Base-by-base conservation (phyloP, 306 rosid species). In the Castanea mollissima region DNA sequence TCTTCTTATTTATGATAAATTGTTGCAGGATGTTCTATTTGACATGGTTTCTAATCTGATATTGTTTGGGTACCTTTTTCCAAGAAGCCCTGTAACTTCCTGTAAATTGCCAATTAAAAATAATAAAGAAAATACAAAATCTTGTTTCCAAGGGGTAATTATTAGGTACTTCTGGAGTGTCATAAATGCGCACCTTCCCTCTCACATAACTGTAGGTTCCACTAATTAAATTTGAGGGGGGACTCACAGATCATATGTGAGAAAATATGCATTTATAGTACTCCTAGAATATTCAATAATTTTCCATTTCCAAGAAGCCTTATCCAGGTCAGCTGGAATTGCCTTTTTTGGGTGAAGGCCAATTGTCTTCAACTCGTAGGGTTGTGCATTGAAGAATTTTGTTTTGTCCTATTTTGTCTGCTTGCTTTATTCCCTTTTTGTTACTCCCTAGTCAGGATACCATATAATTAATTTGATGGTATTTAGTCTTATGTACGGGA, bases 351-450 rank as follows among this genome's bases (percentile, higher is more conserved):
- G 13, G 46, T 65, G n/a, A 7, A 16, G 71, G 25, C 38, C 71
- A 65, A 46, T 65, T 31, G 3, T 27, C 38, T 73, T 56, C 79
- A 74, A 64, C 44, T 58, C 52, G 71, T 19, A n/a, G 69, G 72
- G 64, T 60, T 16, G 76, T 78, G 71, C 71, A 80, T 79, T 74
- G 55, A 49, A 69, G 80, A 75, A 74, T 51, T 71, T 67, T 62
- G 62, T 62, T 31, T 65, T 55, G 80, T 76, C 59, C 70, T 6
- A 14, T 31, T 32, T 65, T 65, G 1, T 34, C 34, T 64, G 49
- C 49, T 31, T 65, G 71, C 49, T 65, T 65, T 3, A 15, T 32
- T 34, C 41, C 49, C 35, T 34, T 34, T 34, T 34, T 32, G 49
- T 32, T 0, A 34, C 49, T 34, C 20, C 44, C 52, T 15, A 32